These are phyloP conservation scores for Tolypocladium guangdongense DNA, from an alignment of 2,329 filamentous ascomycete genomes.

Conservation along the genomic window DNA sequence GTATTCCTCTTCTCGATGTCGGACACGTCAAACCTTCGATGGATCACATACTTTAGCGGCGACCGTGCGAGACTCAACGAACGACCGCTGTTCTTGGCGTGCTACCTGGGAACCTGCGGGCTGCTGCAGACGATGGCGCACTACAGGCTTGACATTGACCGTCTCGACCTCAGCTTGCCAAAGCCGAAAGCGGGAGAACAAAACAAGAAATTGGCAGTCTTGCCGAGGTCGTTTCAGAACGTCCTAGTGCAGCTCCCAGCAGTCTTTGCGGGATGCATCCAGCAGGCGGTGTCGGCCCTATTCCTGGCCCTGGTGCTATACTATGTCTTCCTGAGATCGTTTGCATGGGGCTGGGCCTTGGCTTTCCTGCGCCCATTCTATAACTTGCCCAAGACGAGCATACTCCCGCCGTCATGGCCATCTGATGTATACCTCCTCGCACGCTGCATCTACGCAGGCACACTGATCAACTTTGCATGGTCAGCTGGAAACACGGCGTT, in stretches of 20 bases:
- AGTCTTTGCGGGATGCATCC: conserved; percentile 25
- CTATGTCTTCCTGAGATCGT: conserved; percentile 46
- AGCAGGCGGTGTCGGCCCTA: conserved; percentile 28
- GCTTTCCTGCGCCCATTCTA: conserved; percentile 62
- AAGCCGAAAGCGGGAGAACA: conserved; percentile 10
- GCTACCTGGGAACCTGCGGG: conserved; percentile 58
- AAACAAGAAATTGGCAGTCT: conserved; percentile 11
- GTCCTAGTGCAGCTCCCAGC: conserved; percentile 28
- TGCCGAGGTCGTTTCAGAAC: conserved; percentile 20
- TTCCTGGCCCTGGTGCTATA: conserved; percentile 47
- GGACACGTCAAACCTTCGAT: conserved; percentile 50
- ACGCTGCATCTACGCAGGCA: conserved; percentile 50
- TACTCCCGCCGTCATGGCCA: conserved; percentile 47
- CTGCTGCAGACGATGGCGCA: conserved; percentile 59
- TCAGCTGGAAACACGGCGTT: conserved; percentile 67
- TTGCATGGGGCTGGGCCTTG: conserved; percentile 60
- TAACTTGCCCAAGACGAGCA: conserved; percentile 61
- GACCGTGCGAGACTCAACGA: conserved; percentile 77
- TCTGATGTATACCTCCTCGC: conserved; percentile 44
- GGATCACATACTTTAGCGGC: conserved; percentile 60
- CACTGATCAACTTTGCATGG: conserved; percentile 64
- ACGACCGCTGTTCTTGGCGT: conserved; percentile 68
- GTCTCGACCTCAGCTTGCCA: conserved; percentile 32
- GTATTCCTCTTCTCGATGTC: conserved; percentile 67
- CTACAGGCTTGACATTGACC: conserved; percentile 63